Conservation (phyloP, 768 basidiomycete genomes). For the Podaxis carcinomalis region DNA sequence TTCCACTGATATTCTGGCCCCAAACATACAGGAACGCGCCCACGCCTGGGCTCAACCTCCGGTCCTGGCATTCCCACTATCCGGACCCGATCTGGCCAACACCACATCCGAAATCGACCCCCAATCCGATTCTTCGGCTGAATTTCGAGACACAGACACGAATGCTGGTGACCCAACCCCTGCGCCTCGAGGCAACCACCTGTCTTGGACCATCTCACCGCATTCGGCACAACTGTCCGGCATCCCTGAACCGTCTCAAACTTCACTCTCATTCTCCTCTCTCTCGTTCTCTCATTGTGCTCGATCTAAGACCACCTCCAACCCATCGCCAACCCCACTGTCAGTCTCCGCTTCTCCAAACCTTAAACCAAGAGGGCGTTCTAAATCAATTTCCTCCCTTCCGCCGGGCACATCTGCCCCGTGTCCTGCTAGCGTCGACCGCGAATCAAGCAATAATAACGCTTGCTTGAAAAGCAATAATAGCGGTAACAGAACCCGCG, state of each 20-base stretch:
- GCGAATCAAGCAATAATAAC: background rate
- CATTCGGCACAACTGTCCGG: background rate
- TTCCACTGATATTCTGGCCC: background rate
- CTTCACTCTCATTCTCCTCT: background rate
- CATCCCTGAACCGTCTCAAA: constrained; percentile 3
- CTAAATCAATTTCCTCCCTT: background rate
- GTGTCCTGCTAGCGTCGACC: background rate
- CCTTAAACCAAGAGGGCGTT: background rate
- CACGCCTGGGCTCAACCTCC: background rate
- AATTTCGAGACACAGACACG: background rate
- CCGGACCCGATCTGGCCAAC: background rate
- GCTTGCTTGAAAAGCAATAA: background rate
- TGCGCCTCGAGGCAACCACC: constrained; percentile 8
- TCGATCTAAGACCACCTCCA: background rate
- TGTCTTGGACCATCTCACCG: background rate
- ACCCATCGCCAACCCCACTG: background rate
- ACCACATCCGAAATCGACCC: background rate
- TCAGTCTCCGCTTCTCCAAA: background rate
- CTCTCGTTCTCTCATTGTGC: background rate
- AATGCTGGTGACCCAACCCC: background rate
- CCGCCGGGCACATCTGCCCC: background rate
- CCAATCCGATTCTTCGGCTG: background rate
- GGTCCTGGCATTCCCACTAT: background rate
- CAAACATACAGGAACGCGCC: background rate
- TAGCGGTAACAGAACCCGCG: background rate